These are phyloP conservation scores for Solanum tacnaense DNA, from an alignment of 257 asterid genomes.

Conservation along the genomic window DNA sequence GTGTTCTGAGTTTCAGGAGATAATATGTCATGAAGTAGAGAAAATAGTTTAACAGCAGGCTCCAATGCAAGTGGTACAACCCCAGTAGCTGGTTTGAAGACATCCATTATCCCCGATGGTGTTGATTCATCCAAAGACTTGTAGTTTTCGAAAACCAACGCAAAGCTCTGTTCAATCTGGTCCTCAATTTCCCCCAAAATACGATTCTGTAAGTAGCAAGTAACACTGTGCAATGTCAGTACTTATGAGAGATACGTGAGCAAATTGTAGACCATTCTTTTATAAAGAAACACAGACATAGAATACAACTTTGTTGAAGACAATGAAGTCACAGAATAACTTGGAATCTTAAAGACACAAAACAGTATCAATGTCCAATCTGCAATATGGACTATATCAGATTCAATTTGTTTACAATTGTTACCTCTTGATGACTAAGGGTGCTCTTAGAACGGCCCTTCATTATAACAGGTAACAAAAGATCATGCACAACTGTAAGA, in stretches of 20 bases:
- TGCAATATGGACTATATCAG: not conserved
- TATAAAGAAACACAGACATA: not conserved
- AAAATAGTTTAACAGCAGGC: conserved; percentile 37
- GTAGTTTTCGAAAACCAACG: conserved; percentile 38
- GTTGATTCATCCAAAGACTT: conserved; percentile 42
- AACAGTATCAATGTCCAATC: not conserved
- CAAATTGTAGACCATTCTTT: not conserved
- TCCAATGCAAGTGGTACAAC: conserved; percentile 32
- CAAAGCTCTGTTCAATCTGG: conserved; percentile 37
- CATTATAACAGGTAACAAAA: conserved; percentile 33
- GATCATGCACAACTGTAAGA: conserved; percentile 25
- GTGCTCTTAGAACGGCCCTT: conserved; percentile 29
- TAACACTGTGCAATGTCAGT: not conserved
- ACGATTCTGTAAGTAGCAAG: conserved; percentile 31
- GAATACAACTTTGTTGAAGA: not conserved
- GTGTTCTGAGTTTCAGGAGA: conserved; percentile 46
- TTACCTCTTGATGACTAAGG: conserved; percentile 51
- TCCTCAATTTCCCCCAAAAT: conserved; percentile 43
- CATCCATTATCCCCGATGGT: conserved; percentile 36
- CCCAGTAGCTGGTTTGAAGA: conserved; percentile 36
- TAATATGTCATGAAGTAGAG: conserved; percentile 35
- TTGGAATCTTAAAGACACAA: not conserved
- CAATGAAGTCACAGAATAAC: not conserved
- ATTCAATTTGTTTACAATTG: not conserved
- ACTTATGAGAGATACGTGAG: not conserved